Base-by-base conservation (phyloP, 2,329 filamentous ascomycete species). In the Fusarium cicatricum region DNA sequence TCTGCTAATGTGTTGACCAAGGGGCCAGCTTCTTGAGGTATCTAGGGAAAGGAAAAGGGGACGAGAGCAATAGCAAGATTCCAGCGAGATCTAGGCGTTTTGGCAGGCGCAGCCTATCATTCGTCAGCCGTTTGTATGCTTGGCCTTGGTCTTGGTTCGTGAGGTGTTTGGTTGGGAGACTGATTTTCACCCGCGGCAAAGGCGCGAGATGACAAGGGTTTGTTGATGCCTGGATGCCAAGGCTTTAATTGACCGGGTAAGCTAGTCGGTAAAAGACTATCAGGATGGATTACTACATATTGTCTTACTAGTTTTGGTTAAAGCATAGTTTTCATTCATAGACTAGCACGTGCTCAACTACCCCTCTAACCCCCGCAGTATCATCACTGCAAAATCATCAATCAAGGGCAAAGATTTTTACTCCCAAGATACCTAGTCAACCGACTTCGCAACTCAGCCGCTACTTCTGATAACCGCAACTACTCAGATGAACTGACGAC, bases 91-190 rank as follows among this genome's bases (percentile, higher is more conserved):
- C 28, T 52, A 17, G 36, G 34, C 17, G 45, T 28, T 44, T n/a
- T n/a, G 38, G 23, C 28, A 48, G 34, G 43, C 50, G 43, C n/a
- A 28, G 51, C 46, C 19, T 63, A 56, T 46, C 46, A 52, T 53
- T 53, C 42, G 60, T 41, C 51, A 55, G 62, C 44, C 32, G 33
- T 11, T n/a, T 43, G 36, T 28, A 46, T 57, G 55, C 55, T 53
- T 60, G 60, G 16, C 52, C 43, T 56, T 33, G 60, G 16, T 56
- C 43, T 56, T 33, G 55, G 55, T 64, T 47, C 57, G 60, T 52
- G 54, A 56, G 60, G 63, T 62, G 60, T 52, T 60, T 15, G 37
- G 28, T 39, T 39, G 15, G n/a, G 19, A 39, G 21, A 39, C 21
- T 53, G 60, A 56, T 60, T 63, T 52, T 61, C 47, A 14, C 37